Base-by-base conservation (phyloP, 2,329 filamentous ascomycete genomes). In the Endocalyx cinctus region DNA sequence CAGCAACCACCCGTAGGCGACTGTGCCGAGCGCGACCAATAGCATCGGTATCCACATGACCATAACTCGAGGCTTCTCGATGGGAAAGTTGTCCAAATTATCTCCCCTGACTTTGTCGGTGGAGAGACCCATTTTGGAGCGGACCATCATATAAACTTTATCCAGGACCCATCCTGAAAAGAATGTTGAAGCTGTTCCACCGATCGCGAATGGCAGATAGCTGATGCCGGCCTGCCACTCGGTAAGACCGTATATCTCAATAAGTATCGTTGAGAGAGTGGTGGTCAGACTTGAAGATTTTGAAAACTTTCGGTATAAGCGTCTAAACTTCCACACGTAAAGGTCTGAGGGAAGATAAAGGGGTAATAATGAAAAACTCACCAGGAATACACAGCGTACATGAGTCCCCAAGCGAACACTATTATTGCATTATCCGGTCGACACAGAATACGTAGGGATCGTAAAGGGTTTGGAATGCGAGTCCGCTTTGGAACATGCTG, bases 151-250 rank as follows among this genome's bases (percentile, higher is more conserved):
- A 32, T 51, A 51, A 10, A 41, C 37, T 8, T 34, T 41, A 25
- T 48, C 35, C n/a, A 49, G 26, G 29, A 44, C 30, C 19, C 23
- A 33, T 13, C 45, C 45, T 20, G 41, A 41, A 25, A 47, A 43
- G 35, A 44, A 47, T n/a, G 47, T 45, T 12, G 47, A 45, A 13
- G 42, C 28, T 5, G 42, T 45, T 6, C 34, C 39, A 19, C 47
- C 47, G 6, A 52, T n/a, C n/a, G 45, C 47, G 27, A 50, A 50
- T 5, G 49, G 49, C 4, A 52, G 37, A 28, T 52, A 51, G 10
- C 45, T 40, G 8, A 54, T 36, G 13, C 47, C 48, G 11, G 46
- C 42, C 28, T 52, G 40, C 33, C 37, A 40, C 29, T 52, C 32
- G 17, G 43, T 47, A 3, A 52, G 37, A 13, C 27, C 26, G 27